Conservation (phyloP, 148 eudicot species). For the Bassia scoparia region DNA sequence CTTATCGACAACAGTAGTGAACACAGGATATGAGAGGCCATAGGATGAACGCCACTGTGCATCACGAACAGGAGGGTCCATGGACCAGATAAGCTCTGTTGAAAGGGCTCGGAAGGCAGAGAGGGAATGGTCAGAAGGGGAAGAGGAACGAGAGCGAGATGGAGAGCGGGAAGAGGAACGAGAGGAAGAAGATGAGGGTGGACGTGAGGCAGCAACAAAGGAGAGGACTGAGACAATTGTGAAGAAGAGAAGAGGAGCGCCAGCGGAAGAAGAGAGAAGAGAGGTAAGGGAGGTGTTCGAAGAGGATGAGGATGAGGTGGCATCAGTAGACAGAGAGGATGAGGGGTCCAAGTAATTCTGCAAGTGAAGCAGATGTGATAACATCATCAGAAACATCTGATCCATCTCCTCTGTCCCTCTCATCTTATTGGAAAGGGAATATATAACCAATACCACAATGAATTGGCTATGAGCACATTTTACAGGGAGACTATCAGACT, state of each 20-base stretch:
- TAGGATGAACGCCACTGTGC: slow-evolving; percentile 71
- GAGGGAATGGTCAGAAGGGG: slow-evolving; percentile 57
- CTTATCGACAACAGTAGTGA: slow-evolving; percentile 73
- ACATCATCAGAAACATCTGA: slow-evolving; percentile 64
- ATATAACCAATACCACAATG: neutral
- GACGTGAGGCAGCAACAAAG: slow-evolving; percentile 48
- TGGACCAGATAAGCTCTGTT: slow-evolving; percentile 80
- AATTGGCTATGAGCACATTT: neutral
- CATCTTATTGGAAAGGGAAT: neutral
- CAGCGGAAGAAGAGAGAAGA: slow-evolving; percentile 48
- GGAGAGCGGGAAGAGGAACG: slow-evolving; percentile 29
- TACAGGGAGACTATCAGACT: neutral
- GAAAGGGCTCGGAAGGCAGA: slow-evolving; percentile 85
- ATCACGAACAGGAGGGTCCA: slow-evolving; percentile 78
- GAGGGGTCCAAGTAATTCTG: slow-evolving; percentile 83
- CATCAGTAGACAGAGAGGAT: slow-evolving; percentile 49
- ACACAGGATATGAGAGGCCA: slow-evolving; percentile 83
- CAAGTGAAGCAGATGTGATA: slow-evolving; percentile 77
- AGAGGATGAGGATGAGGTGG: slow-evolving; percentile 54
- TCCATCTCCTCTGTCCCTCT: slow-evolving; percentile 45
- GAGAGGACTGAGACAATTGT: slow-evolving; percentile 69
- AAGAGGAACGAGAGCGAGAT: slow-evolving; percentile 26
- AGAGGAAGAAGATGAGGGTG: slow-evolving; percentile 16
- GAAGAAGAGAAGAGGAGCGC: slow-evolving; percentile 74
- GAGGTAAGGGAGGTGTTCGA: slow-evolving; percentile 42